phyloP scores from a whole-genome alignment of 805 yeast genomes.

The Saccharomycopsis selenospora region DNA sequence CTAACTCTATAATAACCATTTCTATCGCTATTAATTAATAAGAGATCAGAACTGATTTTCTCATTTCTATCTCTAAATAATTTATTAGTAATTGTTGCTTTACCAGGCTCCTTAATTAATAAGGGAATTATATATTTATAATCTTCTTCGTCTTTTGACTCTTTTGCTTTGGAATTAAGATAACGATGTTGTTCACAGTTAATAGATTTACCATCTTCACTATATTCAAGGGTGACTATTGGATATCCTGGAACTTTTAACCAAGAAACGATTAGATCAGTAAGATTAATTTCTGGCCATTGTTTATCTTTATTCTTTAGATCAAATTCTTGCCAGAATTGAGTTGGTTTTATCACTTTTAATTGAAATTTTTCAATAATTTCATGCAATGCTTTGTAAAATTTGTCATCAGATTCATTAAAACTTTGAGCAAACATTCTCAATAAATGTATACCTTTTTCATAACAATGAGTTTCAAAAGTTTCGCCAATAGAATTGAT shows the following conservation, averaged over 20 bases:
- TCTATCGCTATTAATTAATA: conserved; percentile 36
- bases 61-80: neutral
- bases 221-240: conserved; percentile 33
- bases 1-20: conserved; percentile 43
- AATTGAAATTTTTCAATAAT: conserved; percentile 32
- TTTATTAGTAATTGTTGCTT: neutral
- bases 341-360: conserved; percentile 40
- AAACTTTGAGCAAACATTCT: conserved; percentile 45
- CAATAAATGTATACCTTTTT: conserved; percentile 51
- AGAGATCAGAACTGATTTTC: neutral
- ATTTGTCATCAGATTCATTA: conserved; percentile 29
- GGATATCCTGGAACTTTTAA: conserved; percentile 54
- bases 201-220: conserved; percentile 27
- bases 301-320: conserved; percentile 16
- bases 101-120: conserved; percentile 5
- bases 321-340: conserved; percentile 44
- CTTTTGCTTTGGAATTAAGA: conserved; percentile 18
- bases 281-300: conserved; percentile 34
- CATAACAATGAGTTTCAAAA: conserved; percentile 45
- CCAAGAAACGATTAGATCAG: conserved; percentile 54
- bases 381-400: conserved; percentile 31
- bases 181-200: conserved; percentile 35
- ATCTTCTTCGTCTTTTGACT: conserved; percentile 38
- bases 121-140: conserved; percentile 59
- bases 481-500: conserved; percentile 39